phyloP scores from a whole-genome alignment of 495 filamentous ascomycete species.

The Neurospora intermedia region DNA sequence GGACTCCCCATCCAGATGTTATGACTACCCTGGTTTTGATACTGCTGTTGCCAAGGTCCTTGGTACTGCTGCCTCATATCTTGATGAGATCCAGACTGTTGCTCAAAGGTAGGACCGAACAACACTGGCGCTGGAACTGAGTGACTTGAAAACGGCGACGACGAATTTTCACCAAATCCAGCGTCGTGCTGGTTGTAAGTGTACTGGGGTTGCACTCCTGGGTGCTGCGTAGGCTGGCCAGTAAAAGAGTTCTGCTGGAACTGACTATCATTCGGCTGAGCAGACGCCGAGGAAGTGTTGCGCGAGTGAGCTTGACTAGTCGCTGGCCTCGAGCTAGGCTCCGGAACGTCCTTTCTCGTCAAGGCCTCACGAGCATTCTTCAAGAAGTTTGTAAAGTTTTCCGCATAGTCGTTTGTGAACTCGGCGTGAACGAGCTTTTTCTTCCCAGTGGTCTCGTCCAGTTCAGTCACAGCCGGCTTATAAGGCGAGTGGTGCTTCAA shows the following conservation, averaged over 20 bases:
- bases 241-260: not conserved
- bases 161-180: not conserved
- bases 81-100: slow-evolving; percentile 25
- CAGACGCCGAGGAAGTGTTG: not conserved
- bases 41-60: slow-evolving; percentile 20
- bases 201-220: not conserved
- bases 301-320: not conserved
- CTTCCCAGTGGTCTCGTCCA: slow-evolving; percentile 23
- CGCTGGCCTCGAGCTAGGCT: not conserved
- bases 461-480: not conserved
- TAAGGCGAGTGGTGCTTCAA: slow-evolving; percentile 42
- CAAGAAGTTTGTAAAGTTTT: slow-evolving; percentile 35
- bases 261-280: not conserved
- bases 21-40: slow-evolving; percentile 1
- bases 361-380: slow-evolving; percentile 30
- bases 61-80: slow-evolving; percentile 36
- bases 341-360: slow-evolving; percentile 11
- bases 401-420: slow-evolving; percentile 47
- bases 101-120: slow-evolving; percentile 5
- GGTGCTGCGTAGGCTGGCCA: not conserved
- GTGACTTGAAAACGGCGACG: slow-evolving; percentile 1
- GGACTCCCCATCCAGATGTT: slow-evolving; percentile 11
- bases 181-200: not conserved
- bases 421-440: slow-evolving; percentile 12
- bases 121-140: slow-evolving; percentile 3